These are phyloP conservation scores for Colletotrichum sp. DNA, from an alignment of 2,329 filamentous ascomycete genomes.

Conservation along the genomic window DNA sequence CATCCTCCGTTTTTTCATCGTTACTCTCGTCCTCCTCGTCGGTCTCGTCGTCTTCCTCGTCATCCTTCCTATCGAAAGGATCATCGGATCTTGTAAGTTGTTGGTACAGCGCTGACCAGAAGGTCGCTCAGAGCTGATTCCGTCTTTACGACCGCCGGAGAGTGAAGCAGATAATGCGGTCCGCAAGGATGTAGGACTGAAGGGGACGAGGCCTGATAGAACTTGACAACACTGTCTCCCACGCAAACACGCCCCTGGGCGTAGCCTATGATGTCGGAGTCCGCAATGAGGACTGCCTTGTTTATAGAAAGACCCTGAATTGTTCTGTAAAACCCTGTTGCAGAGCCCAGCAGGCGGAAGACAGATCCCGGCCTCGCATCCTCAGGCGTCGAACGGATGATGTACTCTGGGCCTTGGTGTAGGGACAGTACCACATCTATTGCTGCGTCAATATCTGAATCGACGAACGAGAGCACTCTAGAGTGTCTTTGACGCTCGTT, in stretches of 20 bases:
- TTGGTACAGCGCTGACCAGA: not conserved
- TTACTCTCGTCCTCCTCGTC: not conserved
- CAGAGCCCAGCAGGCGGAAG: not conserved
- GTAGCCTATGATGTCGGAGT: not conserved
- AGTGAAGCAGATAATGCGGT: not conserved
- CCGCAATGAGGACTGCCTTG: not conserved
- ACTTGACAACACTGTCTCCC: not conserved
- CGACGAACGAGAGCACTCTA: accelerated
- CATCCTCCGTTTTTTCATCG: not conserved
- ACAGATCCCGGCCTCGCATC: not conserved
- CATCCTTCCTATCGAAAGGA: not conserved
- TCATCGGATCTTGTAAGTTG: not conserved
- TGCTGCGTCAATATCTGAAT: not conserved
- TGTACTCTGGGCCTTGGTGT: not conserved
- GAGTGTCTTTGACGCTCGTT: not conserved
- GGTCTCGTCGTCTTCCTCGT: not conserved
- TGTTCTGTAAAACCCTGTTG: not conserved
- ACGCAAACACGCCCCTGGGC: not conserved
- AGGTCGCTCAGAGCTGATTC: not conserved
- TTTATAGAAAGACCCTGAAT: not conserved
- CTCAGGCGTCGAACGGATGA: not conserved
- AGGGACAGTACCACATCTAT: not conserved
- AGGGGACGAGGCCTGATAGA: not conserved
- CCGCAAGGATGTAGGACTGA: not conserved
- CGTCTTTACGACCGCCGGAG: not conserved